A percentile compares a stretch with the other conserved stretches of the same genome.
phyloP scores from a whole-genome alignment of 495 filamentous ascomycete species.

The Staphylotrichum longicolle region DNA sequence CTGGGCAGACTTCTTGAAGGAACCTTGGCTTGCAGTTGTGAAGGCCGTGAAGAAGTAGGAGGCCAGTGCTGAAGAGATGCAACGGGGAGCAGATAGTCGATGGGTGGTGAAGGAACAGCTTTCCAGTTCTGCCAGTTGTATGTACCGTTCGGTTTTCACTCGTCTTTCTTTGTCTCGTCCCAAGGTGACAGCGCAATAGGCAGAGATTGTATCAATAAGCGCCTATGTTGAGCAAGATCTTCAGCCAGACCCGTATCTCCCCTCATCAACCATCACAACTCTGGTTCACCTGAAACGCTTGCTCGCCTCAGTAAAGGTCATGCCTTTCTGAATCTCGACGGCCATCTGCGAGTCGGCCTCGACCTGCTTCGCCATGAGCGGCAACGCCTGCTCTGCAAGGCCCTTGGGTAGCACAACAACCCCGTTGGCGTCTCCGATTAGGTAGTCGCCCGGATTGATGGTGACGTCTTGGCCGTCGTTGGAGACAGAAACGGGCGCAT shows the following conservation, averaged over 20 bases:
- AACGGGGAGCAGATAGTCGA: not conserved
- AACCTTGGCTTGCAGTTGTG: conserved; percentile 26
- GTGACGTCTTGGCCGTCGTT: conserved; percentile 46
- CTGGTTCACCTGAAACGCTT: conserved; percentile 40
- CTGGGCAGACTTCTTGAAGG: conserved; percentile 30
- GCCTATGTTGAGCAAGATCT: too few species aligned
- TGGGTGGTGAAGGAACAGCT: too few species aligned
- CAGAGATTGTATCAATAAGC: too few species aligned
- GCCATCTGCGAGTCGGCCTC: conserved; percentile 56
- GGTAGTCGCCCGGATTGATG: conserved; percentile 56
- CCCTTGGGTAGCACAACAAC: conserved; percentile 49
- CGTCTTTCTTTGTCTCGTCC: too few species aligned
- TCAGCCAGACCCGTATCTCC: too few species aligned
- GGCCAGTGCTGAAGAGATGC: not conserved
- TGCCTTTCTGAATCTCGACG: conserved; percentile 49
- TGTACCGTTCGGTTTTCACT: too few species aligned
- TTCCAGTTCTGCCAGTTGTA: too few species aligned
- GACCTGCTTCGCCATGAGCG: conserved; percentile 49
- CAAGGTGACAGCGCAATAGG: too few species aligned
- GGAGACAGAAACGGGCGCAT: conserved; percentile 41
- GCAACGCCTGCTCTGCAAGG: conserved; percentile 47
- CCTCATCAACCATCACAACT: not conserved
- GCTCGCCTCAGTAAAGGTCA: conserved; percentile 53
- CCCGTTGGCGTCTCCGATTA: conserved; percentile 57
- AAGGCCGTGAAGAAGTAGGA: conserved; percentile 4